Evolutionary conservation across 805 yeast species (phyloP).

Genomic region (Metschnikowia aberdeeniae): DNA sequence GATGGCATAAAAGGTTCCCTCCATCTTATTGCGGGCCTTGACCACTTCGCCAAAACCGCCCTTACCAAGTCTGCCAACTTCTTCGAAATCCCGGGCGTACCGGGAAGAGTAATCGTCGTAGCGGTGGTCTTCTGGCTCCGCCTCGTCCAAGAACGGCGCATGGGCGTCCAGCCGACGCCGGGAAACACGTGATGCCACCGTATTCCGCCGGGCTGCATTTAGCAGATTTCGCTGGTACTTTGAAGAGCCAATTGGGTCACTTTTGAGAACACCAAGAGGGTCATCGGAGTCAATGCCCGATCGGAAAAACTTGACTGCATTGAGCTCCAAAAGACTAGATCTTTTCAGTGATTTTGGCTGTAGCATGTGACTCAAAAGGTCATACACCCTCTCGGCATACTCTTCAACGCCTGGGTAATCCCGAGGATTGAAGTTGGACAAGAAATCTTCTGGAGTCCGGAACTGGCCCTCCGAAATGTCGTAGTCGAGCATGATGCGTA

Average conservation of each 20-base stretch:
- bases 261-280: not conserved
- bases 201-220: conserved; percentile 12
- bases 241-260: conserved; percentile 14
- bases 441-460: conserved; percentile 42
- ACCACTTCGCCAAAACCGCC: conserved; percentile 99
- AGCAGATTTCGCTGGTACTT: conserved; percentile 10
- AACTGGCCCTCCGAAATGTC: conserved; percentile 62
- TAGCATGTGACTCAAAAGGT: conserved; percentile 64
- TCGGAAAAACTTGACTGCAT: conserved; percentile 79
- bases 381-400: conserved; percentile 62
- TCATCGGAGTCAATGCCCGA: conserved; percentile 41
- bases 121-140: not conserved
- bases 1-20: conserved; percentile 92
- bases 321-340: conserved; percentile 76
- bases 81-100: conserved; percentile 92
- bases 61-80: conserved; percentile 81
- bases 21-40: conserved; percentile 89
- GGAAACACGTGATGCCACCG: conserved; percentile 4
- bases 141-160: not conserved
- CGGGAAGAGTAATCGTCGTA: conserved; percentile 32
- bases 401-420: conserved; percentile 56
- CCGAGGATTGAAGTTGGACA: conserved; percentile 19
- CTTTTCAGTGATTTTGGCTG: conserved; percentile 64
- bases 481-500: conserved; percentile 39
- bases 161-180: conserved; percentile 16